These are phyloP conservation scores for Crithidia sp. DNA, from an alignment of 208 protist genomes.

Conservation along the genomic window DNA sequence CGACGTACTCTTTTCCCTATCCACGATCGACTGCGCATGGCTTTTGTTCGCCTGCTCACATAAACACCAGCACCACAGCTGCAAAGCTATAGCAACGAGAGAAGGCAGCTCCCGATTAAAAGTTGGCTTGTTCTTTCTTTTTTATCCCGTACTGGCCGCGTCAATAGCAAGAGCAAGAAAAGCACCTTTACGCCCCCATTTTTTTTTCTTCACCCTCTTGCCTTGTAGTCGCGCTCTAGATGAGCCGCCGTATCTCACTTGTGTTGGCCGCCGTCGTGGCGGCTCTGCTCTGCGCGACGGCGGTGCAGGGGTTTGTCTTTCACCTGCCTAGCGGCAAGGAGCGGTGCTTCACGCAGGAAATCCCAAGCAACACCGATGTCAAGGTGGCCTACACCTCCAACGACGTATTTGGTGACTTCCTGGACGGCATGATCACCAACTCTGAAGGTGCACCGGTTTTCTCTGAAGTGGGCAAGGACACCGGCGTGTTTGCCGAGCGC, in stretches of 20 bases:
- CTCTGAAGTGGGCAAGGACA: constrained; percentile 32
- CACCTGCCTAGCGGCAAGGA: constrained; percentile 50
- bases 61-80: too few relatives aligned
- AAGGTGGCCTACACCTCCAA: constrained; percentile 56
- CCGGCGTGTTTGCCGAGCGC: constrained; percentile 38
- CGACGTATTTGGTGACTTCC: constrained; percentile 64
- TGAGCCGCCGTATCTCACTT: background rate
- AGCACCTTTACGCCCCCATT: too few relatives aligned
- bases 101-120: too few relatives aligned
- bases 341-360: constrained; percentile 87
- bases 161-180: too few relatives aligned
- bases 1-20: too few relatives aligned
- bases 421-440: constrained; percentile 49
- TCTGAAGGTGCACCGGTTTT: constrained; percentile 29
- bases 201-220: too few relatives aligned
- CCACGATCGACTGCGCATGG: too few relatives aligned
- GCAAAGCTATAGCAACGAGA: too few relatives aligned
- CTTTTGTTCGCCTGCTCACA: too few relatives aligned
- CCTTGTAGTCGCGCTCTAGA: background rate
- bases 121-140: too few relatives aligned
- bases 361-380: constrained; percentile 66
- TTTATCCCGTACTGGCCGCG: too few relatives aligned
- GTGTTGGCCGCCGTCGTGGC: constrained; percentile 5
- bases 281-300: constrained; percentile 14
- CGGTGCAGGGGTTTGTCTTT: constrained; percentile 51